Percentiles rank a stretch among this genome's conserved stretches.
Conservation (phyloP, 2,329 filamentous ascomycete genomes). For the Pseudocercospora pini-densiflorae region DNA sequence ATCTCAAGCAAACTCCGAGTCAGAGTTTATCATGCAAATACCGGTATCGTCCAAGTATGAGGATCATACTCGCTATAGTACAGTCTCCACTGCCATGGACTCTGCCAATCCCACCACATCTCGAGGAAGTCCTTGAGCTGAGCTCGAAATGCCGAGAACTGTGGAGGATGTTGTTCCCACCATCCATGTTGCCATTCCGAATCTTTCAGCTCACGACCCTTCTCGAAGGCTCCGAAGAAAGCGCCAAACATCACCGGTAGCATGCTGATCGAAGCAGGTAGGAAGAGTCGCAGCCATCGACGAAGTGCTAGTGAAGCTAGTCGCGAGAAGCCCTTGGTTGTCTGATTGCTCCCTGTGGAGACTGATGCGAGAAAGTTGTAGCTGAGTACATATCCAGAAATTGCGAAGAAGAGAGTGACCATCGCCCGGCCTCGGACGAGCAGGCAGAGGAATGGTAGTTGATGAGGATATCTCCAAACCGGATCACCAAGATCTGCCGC, state of each 20-base stretch:
- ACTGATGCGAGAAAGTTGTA: constrained; percentile 19
- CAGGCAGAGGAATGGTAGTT: constrained; percentile 23
- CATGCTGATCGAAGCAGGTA: neutral
- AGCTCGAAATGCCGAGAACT: neutral
- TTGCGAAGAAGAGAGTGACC: constrained; percentile 26
- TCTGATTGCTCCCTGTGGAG: too few relatives aligned
- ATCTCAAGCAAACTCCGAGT: too few relatives aligned
- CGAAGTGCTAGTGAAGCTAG: too few relatives aligned
- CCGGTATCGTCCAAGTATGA: constrained; percentile 23
- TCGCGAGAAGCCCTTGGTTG: too few relatives aligned
- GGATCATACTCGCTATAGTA: constrained; percentile 8
- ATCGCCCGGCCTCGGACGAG: constrained; percentile 25
- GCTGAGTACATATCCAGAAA: constrained; percentile 25
- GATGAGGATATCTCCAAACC: constrained; percentile 11
- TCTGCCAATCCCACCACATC: neutral
- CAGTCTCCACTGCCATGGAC: neutral
- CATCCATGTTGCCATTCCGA: neutral
- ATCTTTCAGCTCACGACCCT: neutral
- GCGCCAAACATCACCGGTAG: neutral
- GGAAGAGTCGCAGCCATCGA: neutral
- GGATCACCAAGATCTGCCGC: constrained; percentile 5
- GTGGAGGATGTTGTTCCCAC: neutral
- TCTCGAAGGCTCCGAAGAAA: neutral
- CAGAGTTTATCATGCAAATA: neutral
- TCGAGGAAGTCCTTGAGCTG: neutral